These are phyloP conservation scores for Coelastrella sp. DNA, from an alignment of 139 green algal genomes.

Conservation along the genomic window DNA sequence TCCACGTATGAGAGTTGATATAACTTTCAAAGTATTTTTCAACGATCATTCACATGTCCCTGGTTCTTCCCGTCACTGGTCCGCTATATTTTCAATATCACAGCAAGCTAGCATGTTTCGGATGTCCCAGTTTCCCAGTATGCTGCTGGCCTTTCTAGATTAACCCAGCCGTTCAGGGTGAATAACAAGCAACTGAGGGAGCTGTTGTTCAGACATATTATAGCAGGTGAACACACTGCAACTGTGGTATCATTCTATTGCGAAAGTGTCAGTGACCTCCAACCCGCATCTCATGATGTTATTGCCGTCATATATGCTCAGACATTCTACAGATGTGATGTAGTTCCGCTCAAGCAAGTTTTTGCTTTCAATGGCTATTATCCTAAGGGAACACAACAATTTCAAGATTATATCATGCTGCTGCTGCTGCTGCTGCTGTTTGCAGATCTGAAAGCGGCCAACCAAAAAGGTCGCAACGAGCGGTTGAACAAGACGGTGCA, in stretches of 20 bases:
- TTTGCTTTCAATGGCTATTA: too few relatives aligned
- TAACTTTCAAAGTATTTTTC: neutral
- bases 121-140: neutral
- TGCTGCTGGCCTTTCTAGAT: neutral
- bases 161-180: slow-evolving; percentile 81
- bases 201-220: slow-evolving; percentile 93
- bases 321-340: too few relatives aligned
- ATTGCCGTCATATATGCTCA: too few relatives aligned
- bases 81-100: too few relatives aligned
- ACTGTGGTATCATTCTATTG: neutral
- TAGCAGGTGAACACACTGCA: slow-evolving; percentile 68
- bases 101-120: neutral
- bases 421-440: slow-evolving; percentile 29
- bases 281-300: too few relatives aligned
- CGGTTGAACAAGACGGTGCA: slow-evolving; percentile 90
- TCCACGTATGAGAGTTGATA: neutral
- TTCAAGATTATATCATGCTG: neutral
- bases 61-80: too few relatives aligned
- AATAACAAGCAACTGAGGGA: slow-evolving; percentile 92
- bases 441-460: slow-evolving; percentile 88
- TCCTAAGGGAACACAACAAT: too few relatives aligned
- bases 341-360: too few relatives aligned
- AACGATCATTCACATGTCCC: too few relatives aligned
- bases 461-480: slow-evolving; percentile 88
- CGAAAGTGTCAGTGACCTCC: too few relatives aligned